Base-by-base conservation (phyloP, 2,329 filamentous ascomycete genomes). In the Canariomyces notabilis region DNA sequence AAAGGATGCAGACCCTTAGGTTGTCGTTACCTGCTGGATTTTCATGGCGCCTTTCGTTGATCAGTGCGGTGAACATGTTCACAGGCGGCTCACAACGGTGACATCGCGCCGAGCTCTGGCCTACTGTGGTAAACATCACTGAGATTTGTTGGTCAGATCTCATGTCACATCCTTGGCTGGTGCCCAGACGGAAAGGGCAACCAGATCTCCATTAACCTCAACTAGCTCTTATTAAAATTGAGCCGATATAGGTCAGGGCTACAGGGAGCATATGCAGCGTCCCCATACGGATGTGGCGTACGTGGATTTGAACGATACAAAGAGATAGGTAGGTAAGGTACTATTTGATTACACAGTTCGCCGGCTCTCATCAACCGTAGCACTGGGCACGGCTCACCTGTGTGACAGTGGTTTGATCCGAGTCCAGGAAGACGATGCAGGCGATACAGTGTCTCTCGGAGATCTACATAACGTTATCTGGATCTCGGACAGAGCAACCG, bases 211-310 rank as follows among this genome's bases (percentile, higher is more conserved):
- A 26, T 36, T 48, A 43, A 48, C 36, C 44, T 37, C 46, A n/a
- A n/a, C n/a, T n/a, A n/a, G n/a, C n/a, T n/a, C n/a, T n/a, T n/a
- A n/a, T 55, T 57, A 55, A 53, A 29, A 55, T 57, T 59, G 55
- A 29, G 37, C 42, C 42, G 49, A 51, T 56, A 59, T 55, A 53
- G 50, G 45, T 21, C 52, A 56, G 49, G 56, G 48, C 36, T 37
- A 37, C 47, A 36, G 32, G 36, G 37, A 40, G 39, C 37, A 23
- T 38, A 12, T 29, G 26, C 14, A 12, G 34, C 29, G 20, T 36
- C 31, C 19, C 21, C 34, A 14, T 16, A 8, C 11, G 7, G 14
- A 8, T 9, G 11, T 26, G 26, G 16, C 11, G 23, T 11, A 23
- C 39, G 6, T 29, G 26, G 9, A 11, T 6, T 36, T 19, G 26